Evolutionary conservation across 805 yeast genomes (phyloP).

Genomic region (Nematodospora valgi): DNA sequence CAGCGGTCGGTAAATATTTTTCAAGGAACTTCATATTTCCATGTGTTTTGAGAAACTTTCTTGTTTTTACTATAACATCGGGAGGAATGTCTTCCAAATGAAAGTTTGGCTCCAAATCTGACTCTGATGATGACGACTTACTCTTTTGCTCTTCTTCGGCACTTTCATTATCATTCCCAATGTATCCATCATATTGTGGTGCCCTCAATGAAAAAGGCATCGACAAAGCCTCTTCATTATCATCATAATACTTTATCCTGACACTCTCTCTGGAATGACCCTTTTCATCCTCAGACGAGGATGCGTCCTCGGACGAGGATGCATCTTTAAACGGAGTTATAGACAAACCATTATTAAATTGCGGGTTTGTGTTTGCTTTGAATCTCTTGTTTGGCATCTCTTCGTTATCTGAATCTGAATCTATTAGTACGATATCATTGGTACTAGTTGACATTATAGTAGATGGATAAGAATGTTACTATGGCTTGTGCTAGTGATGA

Average conservation of each 20-base stretch:
- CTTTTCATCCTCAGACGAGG: constrained; percentile 3
- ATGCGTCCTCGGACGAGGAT: constrained; percentile 3
- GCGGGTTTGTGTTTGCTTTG: constrained; percentile 1
- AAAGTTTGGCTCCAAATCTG: constrained; percentile 11
- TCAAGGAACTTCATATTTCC: constrained; percentile 64
- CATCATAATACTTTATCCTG: constrained; percentile 1
- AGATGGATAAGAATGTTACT: too few relatives aligned
- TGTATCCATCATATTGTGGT: background rate
- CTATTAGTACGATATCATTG: constrained; percentile 24
- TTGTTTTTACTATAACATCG: constrained; percentile 19
- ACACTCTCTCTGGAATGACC: constrained; percentile 1
- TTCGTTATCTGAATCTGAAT: constrained; percentile 17
- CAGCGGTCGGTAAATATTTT: constrained; percentile 57
- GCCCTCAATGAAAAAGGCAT: constrained; percentile 7
- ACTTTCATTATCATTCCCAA: background rate
- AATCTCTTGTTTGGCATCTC: constrained; percentile 7
- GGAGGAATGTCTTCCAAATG: constrained; percentile 9
- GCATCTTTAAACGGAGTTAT: constrained; percentile 8
- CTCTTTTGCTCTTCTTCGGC: constrained; percentile 4
- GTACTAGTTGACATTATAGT: too few relatives aligned
- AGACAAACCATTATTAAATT: background rate
- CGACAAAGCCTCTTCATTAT: constrained; percentile 3
- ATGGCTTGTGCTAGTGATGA: too few relatives aligned
- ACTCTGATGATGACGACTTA: constrained; percentile 4
- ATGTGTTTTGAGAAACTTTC: constrained; percentile 49